Conservation (phyloP, 2,329 filamentous ascomycete genomes). For the Penicillium aurantiogriseum region DNA sequence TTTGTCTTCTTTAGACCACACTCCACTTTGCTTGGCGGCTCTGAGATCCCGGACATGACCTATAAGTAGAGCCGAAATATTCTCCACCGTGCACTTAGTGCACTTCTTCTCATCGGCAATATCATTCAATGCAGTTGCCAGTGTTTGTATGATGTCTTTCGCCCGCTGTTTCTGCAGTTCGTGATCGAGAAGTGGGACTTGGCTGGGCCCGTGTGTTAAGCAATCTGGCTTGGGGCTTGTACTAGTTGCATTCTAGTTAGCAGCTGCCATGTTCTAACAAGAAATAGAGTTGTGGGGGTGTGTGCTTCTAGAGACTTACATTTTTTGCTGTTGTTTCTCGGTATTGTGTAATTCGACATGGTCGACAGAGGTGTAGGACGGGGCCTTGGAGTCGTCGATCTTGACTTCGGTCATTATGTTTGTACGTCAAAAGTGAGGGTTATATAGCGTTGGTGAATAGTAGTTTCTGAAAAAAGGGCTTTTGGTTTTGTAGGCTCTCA, state of each 20-base stretch:
- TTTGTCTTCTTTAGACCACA: slow-evolving; percentile 13
- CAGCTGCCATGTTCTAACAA: not conserved
- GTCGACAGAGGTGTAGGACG: not conserved
- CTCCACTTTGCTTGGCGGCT: slow-evolving; percentile 7
- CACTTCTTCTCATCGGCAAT: slow-evolving; percentile 7
- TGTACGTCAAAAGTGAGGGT: not conserved
- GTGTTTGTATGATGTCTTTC: not conserved
- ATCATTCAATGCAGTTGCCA: slow-evolving; percentile 7
- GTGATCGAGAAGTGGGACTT: slow-evolving; percentile 3
- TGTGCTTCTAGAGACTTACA: not conserved
- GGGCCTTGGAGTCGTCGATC: not conserved
- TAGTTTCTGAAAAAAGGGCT: too few relatives aligned
- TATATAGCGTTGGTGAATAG: not conserved
- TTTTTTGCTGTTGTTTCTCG: not conserved
- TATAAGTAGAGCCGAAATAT: slow-evolving; percentile 1
- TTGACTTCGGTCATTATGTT: not conserved
- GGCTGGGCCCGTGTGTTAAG: slow-evolving; percentile 5
- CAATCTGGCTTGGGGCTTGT: slow-evolving; percentile 1
- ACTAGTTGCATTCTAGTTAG: not conserved
- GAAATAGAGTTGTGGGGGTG: not conserved
- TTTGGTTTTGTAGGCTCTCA: not conserved
- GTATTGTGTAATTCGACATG: not conserved
- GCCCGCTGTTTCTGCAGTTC: slow-evolving; percentile 6
- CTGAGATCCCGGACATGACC: slow-evolving; percentile 2
- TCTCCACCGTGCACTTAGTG: slow-evolving; percentile 12